Evolutionary conservation across 805 yeast species (phyloP).

Genomic region (Monosporozyma aerobia): DNA sequence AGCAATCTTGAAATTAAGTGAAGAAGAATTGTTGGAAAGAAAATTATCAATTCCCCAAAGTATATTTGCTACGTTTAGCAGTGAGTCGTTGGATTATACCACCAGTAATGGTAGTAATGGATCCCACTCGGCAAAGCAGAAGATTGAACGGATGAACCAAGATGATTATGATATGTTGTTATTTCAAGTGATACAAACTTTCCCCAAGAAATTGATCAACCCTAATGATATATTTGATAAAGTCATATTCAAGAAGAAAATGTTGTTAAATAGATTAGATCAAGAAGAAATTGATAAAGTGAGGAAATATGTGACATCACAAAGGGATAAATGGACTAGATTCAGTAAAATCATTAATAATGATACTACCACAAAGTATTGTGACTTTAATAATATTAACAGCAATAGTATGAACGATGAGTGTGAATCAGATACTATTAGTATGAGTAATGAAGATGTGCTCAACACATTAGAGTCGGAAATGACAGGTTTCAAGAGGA

Average conservation of each 20-base stretch:
- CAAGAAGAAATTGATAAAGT: conserved; percentile 75
- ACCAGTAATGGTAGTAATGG: background rate
- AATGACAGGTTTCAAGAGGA: conserved; percentile 31
- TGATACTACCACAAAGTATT: background rate
- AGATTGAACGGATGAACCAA: conserved; percentile 1
- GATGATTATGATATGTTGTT: conserved; percentile 47
- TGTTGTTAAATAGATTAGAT: conserved; percentile 61
- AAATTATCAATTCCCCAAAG: background rate
- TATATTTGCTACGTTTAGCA: conserved; percentile 1
- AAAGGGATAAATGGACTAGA: conserved; percentile 31
- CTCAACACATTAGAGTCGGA: conserved; percentile 32
- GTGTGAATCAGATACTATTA: conserved; percentile 1
- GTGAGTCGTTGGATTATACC: background rate
- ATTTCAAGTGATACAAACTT: conserved; percentile 77
- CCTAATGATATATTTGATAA: conserved; percentile 57
- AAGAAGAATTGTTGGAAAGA: conserved; percentile 43
- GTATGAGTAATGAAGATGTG: conserved; percentile 20
- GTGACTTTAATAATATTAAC: background rate
- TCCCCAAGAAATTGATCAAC: conserved; percentile 62
- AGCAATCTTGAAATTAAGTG: conserved; percentile 67
- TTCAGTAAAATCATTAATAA: conserved; percentile 2
- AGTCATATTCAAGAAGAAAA: conserved; percentile 58
- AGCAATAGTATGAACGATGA: background rate
- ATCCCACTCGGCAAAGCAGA: background rate
- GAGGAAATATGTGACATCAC: conserved; percentile 64